These are phyloP conservation scores for Berkeleyomyces basicola DNA, from an alignment of 2,329 filamentous ascomycete genomes.

Conservation along the genomic window DNA sequence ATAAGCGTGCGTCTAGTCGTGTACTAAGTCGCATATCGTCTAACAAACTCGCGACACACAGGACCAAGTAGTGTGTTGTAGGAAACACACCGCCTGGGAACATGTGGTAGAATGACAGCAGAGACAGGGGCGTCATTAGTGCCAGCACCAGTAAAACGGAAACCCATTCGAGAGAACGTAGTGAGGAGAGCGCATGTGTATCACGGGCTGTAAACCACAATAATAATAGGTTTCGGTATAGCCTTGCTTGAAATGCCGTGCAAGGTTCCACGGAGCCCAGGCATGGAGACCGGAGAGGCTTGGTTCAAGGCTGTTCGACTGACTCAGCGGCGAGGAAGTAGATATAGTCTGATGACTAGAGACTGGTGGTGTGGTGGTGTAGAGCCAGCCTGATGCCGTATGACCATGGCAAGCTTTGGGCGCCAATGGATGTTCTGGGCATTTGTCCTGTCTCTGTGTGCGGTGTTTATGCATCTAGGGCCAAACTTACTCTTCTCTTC, in stretches of 20 bases:
- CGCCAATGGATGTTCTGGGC: neutral
- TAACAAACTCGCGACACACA: too few species aligned
- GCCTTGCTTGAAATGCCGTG: neutral
- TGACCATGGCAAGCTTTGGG: neutral
- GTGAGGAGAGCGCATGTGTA: neutral
- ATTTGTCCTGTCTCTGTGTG: neutral
- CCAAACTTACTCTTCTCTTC: slow-evolving; percentile 53
- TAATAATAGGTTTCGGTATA: neutral
- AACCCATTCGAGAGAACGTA: neutral
- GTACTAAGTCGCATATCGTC: neutral
- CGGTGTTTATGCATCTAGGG: neutral
- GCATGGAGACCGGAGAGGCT: neutral
- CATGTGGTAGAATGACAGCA: neutral
- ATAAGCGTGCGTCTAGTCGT: neutral
- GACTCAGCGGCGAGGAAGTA: neutral
- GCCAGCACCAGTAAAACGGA: neutral
- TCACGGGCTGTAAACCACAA: neutral
- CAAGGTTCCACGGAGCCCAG: neutral
- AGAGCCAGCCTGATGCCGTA: neutral
- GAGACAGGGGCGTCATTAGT: neutral
- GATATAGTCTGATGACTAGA: neutral
- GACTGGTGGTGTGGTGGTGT: neutral
- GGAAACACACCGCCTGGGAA: neutral
- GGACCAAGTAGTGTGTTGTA: neutral
- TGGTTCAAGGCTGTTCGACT: neutral